Evolutionary conservation across 2,329 filamentous ascomycete genomes (phyloP).

Genomic region (Colletotrichum coccodes): DNA sequence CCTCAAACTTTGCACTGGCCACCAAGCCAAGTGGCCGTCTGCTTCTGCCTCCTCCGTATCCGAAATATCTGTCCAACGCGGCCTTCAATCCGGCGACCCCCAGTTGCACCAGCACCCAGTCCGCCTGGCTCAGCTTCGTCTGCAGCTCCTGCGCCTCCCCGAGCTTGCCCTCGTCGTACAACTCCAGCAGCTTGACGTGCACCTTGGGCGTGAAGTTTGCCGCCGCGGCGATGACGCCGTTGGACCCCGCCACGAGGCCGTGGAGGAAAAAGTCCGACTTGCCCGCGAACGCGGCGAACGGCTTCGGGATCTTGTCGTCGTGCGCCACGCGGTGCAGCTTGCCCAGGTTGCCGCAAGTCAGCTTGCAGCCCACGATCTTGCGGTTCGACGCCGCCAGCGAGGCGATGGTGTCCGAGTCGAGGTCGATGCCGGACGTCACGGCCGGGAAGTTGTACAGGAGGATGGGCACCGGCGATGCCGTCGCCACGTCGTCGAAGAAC

Average conservation of each 20-base stretch:
- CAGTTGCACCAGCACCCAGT: constrained; percentile 42
- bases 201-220: constrained; percentile 51
- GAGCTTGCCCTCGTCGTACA: constrained; percentile 45
- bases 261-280: constrained; percentile 55
- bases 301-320: constrained; percentile 17
- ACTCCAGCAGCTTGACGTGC: constrained; percentile 46
- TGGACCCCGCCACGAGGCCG: constrained; percentile 49
- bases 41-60: constrained; percentile 36
- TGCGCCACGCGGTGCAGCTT: constrained; percentile 59
- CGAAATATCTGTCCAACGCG: constrained; percentile 36
- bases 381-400: constrained; percentile 57
- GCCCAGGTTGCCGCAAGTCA: constrained; percentile 73
- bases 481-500: constrained; percentile 69
- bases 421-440: constrained; percentile 74
- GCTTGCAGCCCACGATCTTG: constrained; percentile 73
- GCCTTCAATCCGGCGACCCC: constrained; percentile 43
- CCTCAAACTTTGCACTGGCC: constrained; percentile 36
- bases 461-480: constrained; percentile 61
- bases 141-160: constrained; percentile 48
- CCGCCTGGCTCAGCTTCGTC: constrained; percentile 41
- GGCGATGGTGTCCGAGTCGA: constrained; percentile 71
- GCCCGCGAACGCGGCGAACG: constrained; percentile 48
- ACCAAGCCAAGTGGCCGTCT: constrained; percentile 38
- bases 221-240: constrained; percentile 52
- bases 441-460: constrained; percentile 77